Conservation (phyloP, 192 early-diverging fungal genomes). For the Rhizophagus prolifer region DNA sequence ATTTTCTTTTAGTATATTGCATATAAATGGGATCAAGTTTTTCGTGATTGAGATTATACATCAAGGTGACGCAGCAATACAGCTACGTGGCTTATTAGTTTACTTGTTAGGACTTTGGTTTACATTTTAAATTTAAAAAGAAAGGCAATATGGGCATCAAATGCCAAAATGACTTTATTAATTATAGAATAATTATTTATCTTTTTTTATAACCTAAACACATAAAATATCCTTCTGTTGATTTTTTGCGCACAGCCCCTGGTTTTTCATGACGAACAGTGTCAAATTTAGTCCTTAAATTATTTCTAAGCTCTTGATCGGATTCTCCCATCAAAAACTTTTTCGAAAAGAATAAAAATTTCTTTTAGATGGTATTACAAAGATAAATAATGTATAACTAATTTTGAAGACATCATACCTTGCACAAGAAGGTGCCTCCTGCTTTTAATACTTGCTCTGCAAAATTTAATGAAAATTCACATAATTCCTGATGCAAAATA, state of each 20-base stretch:
- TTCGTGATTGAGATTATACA: neutral
- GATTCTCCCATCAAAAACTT: slow-evolving; percentile 63
- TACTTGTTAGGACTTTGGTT: too few relatives aligned
- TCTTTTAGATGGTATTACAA: neutral
- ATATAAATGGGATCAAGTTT: slow-evolving; percentile 27
- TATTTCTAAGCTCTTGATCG: slow-evolving; percentile 48
- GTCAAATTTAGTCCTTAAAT: slow-evolving; percentile 52
- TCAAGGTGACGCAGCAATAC: too few relatives aligned
- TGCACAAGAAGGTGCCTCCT: slow-evolving; percentile 66
- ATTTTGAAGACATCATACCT: slow-evolving; percentile 42
- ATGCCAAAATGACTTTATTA: too few relatives aligned
- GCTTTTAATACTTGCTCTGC: slow-evolving; percentile 54
- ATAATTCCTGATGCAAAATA: slow-evolving; percentile 48
- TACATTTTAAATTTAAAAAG: too few relatives aligned
- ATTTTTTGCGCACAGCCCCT: slow-evolving; percentile 61
- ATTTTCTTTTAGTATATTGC: slow-evolving; percentile 8
- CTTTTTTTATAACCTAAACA: slow-evolving; percentile 47
- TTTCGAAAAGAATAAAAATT: neutral
- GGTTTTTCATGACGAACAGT: slow-evolving; percentile 69
- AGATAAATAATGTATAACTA: neutral
- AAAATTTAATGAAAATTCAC: slow-evolving; percentile 64
- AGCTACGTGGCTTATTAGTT: too few relatives aligned
- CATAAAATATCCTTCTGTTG: slow-evolving; percentile 72
- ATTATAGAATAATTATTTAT: neutral
- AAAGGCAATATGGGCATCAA: too few relatives aligned